These are phyloP conservation scores for Pyricularia grisea DNA, from an alignment of 2,329 filamentous ascomycete genomes.

Conservation along the genomic window DNA sequence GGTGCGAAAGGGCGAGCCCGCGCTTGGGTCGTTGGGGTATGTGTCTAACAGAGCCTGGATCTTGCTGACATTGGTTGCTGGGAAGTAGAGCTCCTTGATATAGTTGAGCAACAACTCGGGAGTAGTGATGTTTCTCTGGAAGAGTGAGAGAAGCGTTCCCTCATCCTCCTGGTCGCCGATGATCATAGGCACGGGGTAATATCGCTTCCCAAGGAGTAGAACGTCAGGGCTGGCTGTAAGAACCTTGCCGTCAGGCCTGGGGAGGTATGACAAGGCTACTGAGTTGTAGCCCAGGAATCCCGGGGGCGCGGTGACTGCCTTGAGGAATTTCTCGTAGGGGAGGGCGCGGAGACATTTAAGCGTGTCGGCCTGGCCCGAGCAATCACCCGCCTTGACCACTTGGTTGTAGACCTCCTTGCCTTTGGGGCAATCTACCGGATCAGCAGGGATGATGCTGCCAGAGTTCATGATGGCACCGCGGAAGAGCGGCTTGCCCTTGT, in stretches of 20 bases:
- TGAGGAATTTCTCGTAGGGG: constrained; percentile 50
- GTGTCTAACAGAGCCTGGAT: constrained; percentile 48
- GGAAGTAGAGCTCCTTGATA: constrained; percentile 50
- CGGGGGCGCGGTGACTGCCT: constrained; percentile 62
- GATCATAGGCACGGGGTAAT: constrained; percentile 39
- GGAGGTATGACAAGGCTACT: constrained; percentile 63
- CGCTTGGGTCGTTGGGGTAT: constrained; percentile 46
- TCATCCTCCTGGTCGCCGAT: constrained; percentile 74
- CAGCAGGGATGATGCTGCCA: constrained; percentile 51
- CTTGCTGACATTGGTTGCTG: constrained; percentile 34
- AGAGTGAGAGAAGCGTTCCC: constrained; percentile 64
- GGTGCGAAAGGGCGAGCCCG: constrained; percentile 66
- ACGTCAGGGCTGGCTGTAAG: constrained; percentile 55
- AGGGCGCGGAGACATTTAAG: constrained; percentile 56
- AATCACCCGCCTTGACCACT: constrained; percentile 53
- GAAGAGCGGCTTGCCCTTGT: constrained; percentile 69
- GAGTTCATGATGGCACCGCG: constrained; percentile 71
- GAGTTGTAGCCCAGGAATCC: constrained; percentile 58
- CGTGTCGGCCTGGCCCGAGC: constrained; percentile 43
- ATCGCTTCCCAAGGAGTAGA: constrained; percentile 38
- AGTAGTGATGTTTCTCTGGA: constrained; percentile 59
- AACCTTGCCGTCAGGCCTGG: constrained; percentile 58
- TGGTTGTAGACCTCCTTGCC: constrained; percentile 55
- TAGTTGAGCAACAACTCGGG: constrained; percentile 51
- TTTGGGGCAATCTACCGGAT: constrained; percentile 55